Base-by-base conservation (phyloP, 495 filamentous ascomycete genomes). In the Glutinoglossum americanum region DNA sequence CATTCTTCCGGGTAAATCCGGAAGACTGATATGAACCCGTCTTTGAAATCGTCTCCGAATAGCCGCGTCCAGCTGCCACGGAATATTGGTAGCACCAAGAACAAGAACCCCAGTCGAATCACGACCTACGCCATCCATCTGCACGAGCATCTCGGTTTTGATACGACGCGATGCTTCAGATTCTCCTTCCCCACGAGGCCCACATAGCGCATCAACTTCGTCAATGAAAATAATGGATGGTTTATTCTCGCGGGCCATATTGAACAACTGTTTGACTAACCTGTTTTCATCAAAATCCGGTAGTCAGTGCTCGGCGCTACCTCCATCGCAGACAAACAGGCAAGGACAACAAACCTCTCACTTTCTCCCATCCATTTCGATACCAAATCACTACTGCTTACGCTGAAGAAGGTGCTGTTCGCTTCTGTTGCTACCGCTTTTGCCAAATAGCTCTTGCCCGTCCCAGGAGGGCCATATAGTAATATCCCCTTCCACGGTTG, bases 321-420 rank as follows among this genome's bases (percentile, higher is more conserved):
- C n/a, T 45, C 9, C 19, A 21, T 45, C 10, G 19, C 3, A 45
- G 62, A 27, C 32, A 63, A 27, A 3, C 23, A 62, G 62, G 49
- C 21, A 9, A 32, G 39, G 26, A 21, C 48, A 17, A 64, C 76
- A 55, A 71, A 94, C 90, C 90, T 76, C 78, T 98, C 92, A 76
- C 83, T 89, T 69, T 98, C 92, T 70, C 92, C 92, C 93, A 98
- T 97, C 92, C 92, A 98, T 67, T 98, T 98, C 59, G 84, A 89
- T 32, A 97, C 93, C 70, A 98, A 67, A 67, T 97, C 93, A 73
- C 85, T 92, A 72, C 85, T 90, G 72, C 86, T 93, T 60, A 98
- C 89, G 66, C 88, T 94, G 75, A 98, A 98, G 67, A 98, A 98
- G n/a, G 92, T 98, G 68, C 89, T 94, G 67, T 97, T 97, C 51